phyloP scores from a whole-genome alignment of 371 early-diverging fungal genomes.

The Lichtheimia ramosa region DNA sequence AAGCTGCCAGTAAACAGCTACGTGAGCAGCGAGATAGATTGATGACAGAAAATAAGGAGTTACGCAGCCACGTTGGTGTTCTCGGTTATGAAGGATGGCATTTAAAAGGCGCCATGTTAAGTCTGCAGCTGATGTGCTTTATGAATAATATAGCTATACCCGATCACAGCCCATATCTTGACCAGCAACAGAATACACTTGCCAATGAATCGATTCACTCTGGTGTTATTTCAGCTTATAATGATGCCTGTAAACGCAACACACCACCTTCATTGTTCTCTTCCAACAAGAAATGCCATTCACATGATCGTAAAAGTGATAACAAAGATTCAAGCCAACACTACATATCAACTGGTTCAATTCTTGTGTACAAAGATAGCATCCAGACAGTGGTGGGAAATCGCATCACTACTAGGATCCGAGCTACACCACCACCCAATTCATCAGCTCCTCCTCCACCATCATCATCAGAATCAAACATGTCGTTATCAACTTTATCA shows the following conservation, averaged over 20 bases:
- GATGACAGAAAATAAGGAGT: slow-evolving; percentile 37
- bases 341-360: slow-evolving; percentile 2
- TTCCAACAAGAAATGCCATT: neutral
- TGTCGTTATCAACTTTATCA: neutral
- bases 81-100: slow-evolving; percentile 54
- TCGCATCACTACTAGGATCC: slow-evolving; percentile 1
- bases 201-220: slow-evolving; percentile 8
- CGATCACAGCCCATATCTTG: slow-evolving; percentile 16
- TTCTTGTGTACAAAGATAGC: neutral
- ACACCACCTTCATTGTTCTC: neutral
- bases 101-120: slow-evolving; percentile 37
- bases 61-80: slow-evolving; percentile 36
- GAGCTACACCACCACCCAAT: slow-evolving; percentile 6
- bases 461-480: slow-evolving; percentile 4
- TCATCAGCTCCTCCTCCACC: slow-evolving; percentile 10
- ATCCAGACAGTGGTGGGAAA: slow-evolving; percentile 5
- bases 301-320: neutral
- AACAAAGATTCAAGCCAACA: neutral
- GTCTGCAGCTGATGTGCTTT: slow-evolving; percentile 31
- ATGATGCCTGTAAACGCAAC: slow-evolving; percentile 6
- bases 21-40: slow-evolving; percentile 36
- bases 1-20: slow-evolving; percentile 57
- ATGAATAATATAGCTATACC: slow-evolving; percentile 19
- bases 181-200: slow-evolving; percentile 11
- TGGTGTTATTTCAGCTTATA: slow-evolving; percentile 21